Evolutionary conservation across 2,329 filamentous ascomycete genomes (phyloP).

Genomic region (Sarocladiaceae sp.): DNA sequence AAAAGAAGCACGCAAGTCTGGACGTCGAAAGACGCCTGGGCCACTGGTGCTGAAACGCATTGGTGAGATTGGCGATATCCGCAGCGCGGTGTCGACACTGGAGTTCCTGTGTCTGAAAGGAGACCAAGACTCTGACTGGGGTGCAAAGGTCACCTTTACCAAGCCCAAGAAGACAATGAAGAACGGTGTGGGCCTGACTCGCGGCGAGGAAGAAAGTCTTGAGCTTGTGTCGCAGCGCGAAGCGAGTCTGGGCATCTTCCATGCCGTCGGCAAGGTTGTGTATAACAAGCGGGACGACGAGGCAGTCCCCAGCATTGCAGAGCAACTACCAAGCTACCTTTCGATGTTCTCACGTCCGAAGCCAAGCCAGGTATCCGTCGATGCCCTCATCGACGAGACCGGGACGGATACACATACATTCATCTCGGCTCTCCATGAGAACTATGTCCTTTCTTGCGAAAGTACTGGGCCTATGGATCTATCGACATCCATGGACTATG

Average conservation of each 20-base stretch:
- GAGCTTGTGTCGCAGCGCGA: constrained; percentile 81
- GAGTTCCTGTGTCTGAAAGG: constrained; percentile 87
- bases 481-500: constrained; percentile 63
- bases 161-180: constrained; percentile 59
- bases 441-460: constrained; percentile 81
- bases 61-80: constrained; percentile 83
- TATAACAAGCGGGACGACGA: constrained; percentile 82
- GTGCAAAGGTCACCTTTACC: constrained; percentile 63
- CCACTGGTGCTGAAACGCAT: constrained; percentile 71
- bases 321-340: constrained; percentile 54
- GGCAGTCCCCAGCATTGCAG: constrained; percentile 35
- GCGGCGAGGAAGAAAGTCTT: constrained; percentile 71
- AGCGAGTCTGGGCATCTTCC: constrained; percentile 87
- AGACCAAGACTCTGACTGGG: constrained; percentile 68
- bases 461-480: constrained; percentile 41
- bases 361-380: constrained; percentile 59
- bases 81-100: constrained; percentile 84
- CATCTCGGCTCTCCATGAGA: constrained; percentile 85
- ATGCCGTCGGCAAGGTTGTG: constrained; percentile 90
- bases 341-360: constrained; percentile 52
- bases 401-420: constrained; percentile 91
- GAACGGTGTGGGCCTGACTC: constrained; percentile 56
- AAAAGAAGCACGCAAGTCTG: constrained; percentile 78
- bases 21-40: constrained; percentile 67
- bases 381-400: constrained; percentile 82